These are phyloP conservation scores for Backusella tuberculispora DNA, from an alignment of 192 early-diverging fungal species.

Conservation along the genomic window DNA sequence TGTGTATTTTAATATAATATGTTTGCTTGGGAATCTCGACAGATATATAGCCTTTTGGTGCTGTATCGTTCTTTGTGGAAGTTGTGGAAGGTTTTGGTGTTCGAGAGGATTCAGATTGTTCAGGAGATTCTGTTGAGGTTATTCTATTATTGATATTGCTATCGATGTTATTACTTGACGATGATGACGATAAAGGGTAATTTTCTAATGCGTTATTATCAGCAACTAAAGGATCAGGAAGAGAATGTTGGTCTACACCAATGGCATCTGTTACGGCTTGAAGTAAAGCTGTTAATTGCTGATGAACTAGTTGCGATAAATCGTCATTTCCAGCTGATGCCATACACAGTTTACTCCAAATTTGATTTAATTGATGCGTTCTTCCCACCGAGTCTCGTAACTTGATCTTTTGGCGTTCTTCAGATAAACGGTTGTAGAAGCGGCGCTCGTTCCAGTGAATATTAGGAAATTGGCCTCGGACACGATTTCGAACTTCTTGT, in stretches of 20 bases:
- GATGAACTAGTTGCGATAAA: conserved; percentile 28
- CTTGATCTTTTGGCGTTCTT: conserved; percentile 58
- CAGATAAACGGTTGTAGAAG: conserved; percentile 62
- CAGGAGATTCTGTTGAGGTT: not conserved
- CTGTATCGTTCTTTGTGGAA: not conserved
- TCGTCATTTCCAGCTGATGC: conserved; percentile 44
- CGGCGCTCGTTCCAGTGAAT: conserved; percentile 60
- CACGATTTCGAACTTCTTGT: conserved; percentile 41
- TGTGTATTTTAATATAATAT: conserved; percentile 35
- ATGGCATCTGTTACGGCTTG: conserved; percentile 16
- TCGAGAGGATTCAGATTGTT: not conserved
- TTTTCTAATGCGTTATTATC: not conserved
- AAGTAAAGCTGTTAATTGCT: not conserved
- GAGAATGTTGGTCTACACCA: conserved; percentile 14
- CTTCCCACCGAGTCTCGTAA: conserved; percentile 53
- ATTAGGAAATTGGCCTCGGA: conserved; percentile 54
- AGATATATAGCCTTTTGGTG: conserved; percentile 26
- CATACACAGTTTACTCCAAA: conserved; percentile 52
- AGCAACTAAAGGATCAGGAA: not conserved
- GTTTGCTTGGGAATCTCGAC: conserved; percentile 27
- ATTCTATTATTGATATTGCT: not conserved
- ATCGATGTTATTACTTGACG: not conserved
- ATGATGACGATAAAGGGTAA: not conserved
- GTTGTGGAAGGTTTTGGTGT: not conserved
- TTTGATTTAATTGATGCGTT: conserved; percentile 45